A percentile compares a stretch with the other conserved stretches of the same genome.
Evolutionary conservation across 2,329 filamentous ascomycete genomes (phyloP).

Genomic region (Aspergillus unguis): DNA sequence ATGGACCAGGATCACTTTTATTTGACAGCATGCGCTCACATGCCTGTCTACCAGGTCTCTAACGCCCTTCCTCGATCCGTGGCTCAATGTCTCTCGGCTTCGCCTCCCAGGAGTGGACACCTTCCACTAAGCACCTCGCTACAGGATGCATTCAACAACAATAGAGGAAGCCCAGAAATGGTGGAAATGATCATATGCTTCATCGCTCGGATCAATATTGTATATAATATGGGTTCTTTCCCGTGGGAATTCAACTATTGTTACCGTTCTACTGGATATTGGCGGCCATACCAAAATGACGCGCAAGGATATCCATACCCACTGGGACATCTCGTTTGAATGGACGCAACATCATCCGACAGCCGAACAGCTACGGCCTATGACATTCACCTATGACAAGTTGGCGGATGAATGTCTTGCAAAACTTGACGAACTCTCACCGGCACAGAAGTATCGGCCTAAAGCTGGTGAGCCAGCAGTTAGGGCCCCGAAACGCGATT

Average conservation of each 20-base stretch:
- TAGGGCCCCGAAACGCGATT: slow-evolving; percentile 49
- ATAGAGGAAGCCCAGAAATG: background rate
- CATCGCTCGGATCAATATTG: background rate
- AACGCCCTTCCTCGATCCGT: slow-evolving; percentile 12
- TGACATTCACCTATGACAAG: slow-evolving; percentile 66
- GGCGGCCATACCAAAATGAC: slow-evolving; percentile 3
- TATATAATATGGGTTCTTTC: slow-evolving; percentile 4
- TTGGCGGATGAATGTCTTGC: slow-evolving; percentile 65
- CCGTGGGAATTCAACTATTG: slow-evolving; percentile 1
- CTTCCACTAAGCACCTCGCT: slow-evolving; percentile 1
- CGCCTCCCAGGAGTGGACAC: slow-evolving; percentile 3
- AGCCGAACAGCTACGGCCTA: slow-evolving; percentile 55
- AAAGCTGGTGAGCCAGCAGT: slow-evolving; percentile 9
- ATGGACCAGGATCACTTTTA: background rate
- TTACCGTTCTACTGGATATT: background rate
- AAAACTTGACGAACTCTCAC: slow-evolving; percentile 60
- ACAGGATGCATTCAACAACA: background rate
- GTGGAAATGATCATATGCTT: background rate
- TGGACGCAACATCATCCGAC: slow-evolving; percentile 65
- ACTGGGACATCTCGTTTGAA: slow-evolving; percentile 67
- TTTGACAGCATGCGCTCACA: background rate
- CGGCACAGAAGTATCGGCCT: slow-evolving; percentile 29
- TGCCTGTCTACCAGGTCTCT: background rate
- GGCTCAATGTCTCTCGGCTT: background rate
- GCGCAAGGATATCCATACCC: slow-evolving; percentile 20